A percentile compares a stretch with the other conserved stretches of the same genome.
Conservation (phyloP, 208 protist genomes). For the Herpetomonas samuelpessoai region DNA sequence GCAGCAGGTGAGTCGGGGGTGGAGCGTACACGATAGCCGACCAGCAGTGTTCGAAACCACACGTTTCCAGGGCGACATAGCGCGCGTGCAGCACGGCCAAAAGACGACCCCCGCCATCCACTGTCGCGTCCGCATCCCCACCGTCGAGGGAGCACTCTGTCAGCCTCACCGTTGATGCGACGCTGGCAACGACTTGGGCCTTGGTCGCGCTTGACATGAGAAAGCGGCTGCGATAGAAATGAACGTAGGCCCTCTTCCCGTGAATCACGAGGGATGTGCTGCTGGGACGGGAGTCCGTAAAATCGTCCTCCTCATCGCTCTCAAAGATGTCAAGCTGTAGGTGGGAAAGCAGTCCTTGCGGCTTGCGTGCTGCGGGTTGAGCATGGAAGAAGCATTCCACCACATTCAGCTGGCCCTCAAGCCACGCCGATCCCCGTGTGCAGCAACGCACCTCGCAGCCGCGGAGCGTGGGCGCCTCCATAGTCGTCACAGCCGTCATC, state of each 20-base stretch:
- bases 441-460: constrained; percentile 4
- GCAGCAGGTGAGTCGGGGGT: too few relatives aligned
- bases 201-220: not conserved
- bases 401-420: not conserved
- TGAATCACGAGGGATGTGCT: not conserved
- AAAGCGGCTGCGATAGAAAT: not conserved
- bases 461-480: not conserved
- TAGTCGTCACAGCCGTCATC: too few relatives aligned
- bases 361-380: not conserved
- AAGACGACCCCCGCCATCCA: not conserved
- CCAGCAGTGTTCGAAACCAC: not conserved
- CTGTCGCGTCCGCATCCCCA: too few relatives aligned
- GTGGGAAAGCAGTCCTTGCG: too few relatives aligned
- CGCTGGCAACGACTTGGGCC: not conserved
- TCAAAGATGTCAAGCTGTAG: too few relatives aligned
- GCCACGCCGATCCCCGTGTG: not conserved
- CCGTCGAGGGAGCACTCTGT: constrained; percentile 1
- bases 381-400: constrained; percentile 2
- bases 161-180: not conserved
- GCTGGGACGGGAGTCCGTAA: not conserved
- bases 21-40: not conserved
- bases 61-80: not conserved
- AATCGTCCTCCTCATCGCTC: too few relatives aligned
- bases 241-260: not conserved
- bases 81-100: not conserved